Evolutionary conservation across 345 rosid genomes (phyloP).

Genomic region (Lepidium aucheri): DNA sequence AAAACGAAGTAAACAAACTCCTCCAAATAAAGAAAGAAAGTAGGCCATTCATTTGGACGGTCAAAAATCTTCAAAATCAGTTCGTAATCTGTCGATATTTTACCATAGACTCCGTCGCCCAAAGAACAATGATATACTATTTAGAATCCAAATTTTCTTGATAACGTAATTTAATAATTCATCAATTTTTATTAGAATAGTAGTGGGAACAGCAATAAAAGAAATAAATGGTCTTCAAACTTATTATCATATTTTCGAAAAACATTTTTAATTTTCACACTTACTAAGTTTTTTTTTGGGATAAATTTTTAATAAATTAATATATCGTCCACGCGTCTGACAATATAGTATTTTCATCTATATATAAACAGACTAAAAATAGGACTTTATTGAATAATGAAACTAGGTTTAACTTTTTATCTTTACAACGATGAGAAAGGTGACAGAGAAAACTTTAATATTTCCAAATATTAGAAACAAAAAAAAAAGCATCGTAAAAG

Average conservation of each 20-base stretch:
- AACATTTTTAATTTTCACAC: neutral
- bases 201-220: slow-evolving; percentile 8
- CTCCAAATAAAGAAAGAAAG: no score
- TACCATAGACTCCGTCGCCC: no score
- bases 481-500: slow-evolving; percentile 14
- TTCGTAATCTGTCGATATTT: no score
- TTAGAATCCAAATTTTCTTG: no score
- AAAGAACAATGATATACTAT: no score
- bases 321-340: slow-evolving; percentile 21
- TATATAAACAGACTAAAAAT: neutral
- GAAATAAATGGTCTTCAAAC: neutral
- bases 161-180: no score
- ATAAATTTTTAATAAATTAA: neutral
- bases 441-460: neutral
- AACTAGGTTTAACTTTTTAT: neutral
- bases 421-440: slow-evolving; percentile 11
- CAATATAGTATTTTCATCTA: neutral
- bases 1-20: no score
- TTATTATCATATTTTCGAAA: no score
- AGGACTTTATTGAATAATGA: neutral
- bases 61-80: no score
- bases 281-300: neutral
- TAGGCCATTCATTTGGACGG: no score
- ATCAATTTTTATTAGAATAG: neutral
- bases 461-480: neutral